A percentile compares a stretch with the other conserved stretches of the same genome.
Conservation (phyloP, 306 rosid genomes). For the Lathyrus tuberosus region DNA sequence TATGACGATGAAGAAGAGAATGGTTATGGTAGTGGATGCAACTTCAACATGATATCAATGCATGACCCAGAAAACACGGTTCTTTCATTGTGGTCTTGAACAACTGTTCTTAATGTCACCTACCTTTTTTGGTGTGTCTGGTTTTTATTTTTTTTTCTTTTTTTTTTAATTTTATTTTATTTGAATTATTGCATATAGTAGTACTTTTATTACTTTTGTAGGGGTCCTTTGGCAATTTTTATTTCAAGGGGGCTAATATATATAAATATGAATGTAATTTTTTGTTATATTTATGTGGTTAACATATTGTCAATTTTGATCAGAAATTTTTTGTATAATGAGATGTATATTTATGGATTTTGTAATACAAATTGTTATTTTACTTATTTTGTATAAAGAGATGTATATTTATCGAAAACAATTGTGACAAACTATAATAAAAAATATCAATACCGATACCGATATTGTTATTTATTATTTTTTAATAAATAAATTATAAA, state of each 20-base stretch:
- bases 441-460: no score
- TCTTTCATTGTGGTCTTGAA: constrained; percentile 43
- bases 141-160: no score
- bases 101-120: constrained; percentile 25
- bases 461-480: no score
- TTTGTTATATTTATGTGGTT: neutral
- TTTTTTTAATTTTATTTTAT: neutral
- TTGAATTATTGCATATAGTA: constrained; percentile 1
- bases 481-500: no score
- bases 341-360: neutral
- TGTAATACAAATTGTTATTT: no score
- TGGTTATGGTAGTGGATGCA: constrained; percentile 27
- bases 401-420: no score
- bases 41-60: constrained; percentile 47
- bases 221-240: constrained; percentile 38
- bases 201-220: neutral
- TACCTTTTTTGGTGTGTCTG: constrained; percentile 3
- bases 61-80: constrained; percentile 47
- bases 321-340: neutral
- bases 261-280: neutral
- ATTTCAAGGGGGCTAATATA: constrained; percentile 36
- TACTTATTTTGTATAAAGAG: no score
- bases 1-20: constrained; percentile 36
- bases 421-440: no score
- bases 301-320: neutral